Evolutionary conservation across 1,284 basidiomycete species (phyloP).

Genomic region (Leccinum pachyderme): DNA sequence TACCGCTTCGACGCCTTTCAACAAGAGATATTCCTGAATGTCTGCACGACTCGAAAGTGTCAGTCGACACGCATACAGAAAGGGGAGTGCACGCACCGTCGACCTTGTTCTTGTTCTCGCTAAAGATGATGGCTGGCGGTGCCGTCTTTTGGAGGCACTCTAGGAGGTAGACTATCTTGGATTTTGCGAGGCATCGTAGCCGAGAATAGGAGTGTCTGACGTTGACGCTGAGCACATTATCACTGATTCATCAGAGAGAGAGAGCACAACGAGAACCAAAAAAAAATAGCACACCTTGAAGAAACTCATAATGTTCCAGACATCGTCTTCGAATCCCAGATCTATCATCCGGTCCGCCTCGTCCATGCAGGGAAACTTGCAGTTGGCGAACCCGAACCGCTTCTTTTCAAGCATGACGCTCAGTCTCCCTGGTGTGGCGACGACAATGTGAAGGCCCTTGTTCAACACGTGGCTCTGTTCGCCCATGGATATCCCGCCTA

Average conservation of each 20-base stretch:
- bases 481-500: conserved; percentile 97
- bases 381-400: conserved; percentile 86
- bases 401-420: conserved; percentile 98
- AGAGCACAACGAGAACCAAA: conserved; percentile 15
- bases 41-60: conserved; percentile 49
- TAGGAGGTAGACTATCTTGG: conserved; percentile 98
- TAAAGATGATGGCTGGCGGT: conserved; percentile 97
- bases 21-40: conserved; percentile 94
- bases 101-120: conserved; percentile 99
- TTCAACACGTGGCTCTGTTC: conserved; percentile 90
- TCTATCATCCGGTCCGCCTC: conserved; percentile 99
- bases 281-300: conserved; percentile 77
- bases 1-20: conserved; percentile 98
- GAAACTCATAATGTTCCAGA: conserved; percentile 97
- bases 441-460: conserved; percentile 93
- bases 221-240: conserved; percentile 59
- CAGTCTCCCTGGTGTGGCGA: conserved; percentile 92
- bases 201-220: conserved; percentile 96
- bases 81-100: conserved; percentile 61
- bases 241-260: too few species aligned
- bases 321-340: conserved; percentile 98
- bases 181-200: conserved; percentile 99
- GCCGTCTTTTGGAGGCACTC: conserved; percentile 99
- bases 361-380: conserved; percentile 97
- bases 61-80: background rate